Percentiles rank a stretch among this genome's conserved stretches.
Conservation (phyloP, 2,329 filamentous ascomycete genomes). For the Drechslerella dactyloides region DNA sequence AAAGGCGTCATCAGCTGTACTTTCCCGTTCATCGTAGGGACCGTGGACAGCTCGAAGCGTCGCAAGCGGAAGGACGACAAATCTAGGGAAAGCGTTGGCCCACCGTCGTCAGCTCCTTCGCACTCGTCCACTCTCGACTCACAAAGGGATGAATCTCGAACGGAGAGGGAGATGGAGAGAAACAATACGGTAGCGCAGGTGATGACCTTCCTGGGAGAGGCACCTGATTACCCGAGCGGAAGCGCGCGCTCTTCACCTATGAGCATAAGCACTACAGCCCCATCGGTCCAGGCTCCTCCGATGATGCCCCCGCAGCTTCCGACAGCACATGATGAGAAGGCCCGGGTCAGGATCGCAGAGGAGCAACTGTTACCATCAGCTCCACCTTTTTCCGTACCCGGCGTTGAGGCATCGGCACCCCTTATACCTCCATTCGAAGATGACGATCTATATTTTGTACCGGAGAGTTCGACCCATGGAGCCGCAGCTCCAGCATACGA, state of each 20-base stretch:
- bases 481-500: conserved; percentile 43
- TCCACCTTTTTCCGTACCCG: conserved; percentile 55
- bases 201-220: conserved; percentile 59
- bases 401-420: conserved; percentile 59
- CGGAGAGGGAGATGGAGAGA: conserved; percentile 81
- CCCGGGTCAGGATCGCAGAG: conserved; percentile 50
- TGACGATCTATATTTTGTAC: conserved; percentile 58
- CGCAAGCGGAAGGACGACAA: conserved; percentile 59
- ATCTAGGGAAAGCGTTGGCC: conserved; percentile 57
- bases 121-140: conserved; percentile 69
- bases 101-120: conserved; percentile 59
- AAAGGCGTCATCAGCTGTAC: conserved; percentile 88
- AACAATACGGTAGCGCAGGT: conserved; percentile 69
- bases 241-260: conserved; percentile 61
- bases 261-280: conserved; percentile 57
- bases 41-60: conserved; percentile 72
- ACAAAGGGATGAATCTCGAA: conserved; percentile 67
- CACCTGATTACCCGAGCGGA: conserved; percentile 64
- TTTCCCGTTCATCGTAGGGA: conserved; percentile 87
- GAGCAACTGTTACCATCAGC: conserved; percentile 51
- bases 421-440: conserved; percentile 56
- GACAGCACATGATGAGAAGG: conserved; percentile 53
- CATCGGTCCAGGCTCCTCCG: conserved; percentile 38
- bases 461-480: conserved; percentile 42
- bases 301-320: conserved; percentile 51